Evolutionary conservation across 345 rosid genomes (phyloP).

Genomic region (Hevea brasiliensis): DNA sequence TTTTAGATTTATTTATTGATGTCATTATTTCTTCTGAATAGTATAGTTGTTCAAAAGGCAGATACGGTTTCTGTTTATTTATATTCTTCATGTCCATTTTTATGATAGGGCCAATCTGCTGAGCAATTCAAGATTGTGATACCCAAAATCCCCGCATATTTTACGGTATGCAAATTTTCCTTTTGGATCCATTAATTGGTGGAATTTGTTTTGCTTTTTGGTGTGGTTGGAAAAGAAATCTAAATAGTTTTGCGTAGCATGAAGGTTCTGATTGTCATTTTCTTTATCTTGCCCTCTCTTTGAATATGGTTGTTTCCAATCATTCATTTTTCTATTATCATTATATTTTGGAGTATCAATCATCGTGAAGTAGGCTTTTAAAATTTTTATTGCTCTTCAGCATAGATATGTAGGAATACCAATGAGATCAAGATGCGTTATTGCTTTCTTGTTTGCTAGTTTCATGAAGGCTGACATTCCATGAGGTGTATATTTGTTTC

Average conservation of each 20-base stretch:
- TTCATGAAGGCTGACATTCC: not conserved
- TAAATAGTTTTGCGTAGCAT: too few species aligned
- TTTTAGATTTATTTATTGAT: not conserved
- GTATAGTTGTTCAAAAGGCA: too few species aligned
- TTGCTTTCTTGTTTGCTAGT: not conserved
- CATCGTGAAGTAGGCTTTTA: not conserved
- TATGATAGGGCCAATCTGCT: conserved; percentile 62
- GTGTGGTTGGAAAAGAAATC: not conserved
- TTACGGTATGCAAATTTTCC: conserved; percentile 61
- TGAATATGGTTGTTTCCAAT: too few species aligned
- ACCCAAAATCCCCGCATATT: conserved; percentile 89
- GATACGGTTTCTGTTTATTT: too few species aligned
- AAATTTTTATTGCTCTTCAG: not conserved
- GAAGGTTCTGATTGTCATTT: too few species aligned
- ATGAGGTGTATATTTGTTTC: not conserved
- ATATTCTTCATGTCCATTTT: not conserved
- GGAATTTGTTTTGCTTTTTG: not conserved
- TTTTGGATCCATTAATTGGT: not conserved
- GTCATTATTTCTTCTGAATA: not conserved
- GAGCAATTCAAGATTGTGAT: conserved; percentile 88
- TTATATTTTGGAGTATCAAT: too few species aligned
- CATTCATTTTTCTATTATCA: too few species aligned
- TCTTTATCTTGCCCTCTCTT: too few species aligned
- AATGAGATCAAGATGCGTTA: not conserved
- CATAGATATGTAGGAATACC: not conserved